phyloP scores from a whole-genome alignment of 495 filamentous ascomycete genomes.

The Trichoderma orchidacearum region DNA sequence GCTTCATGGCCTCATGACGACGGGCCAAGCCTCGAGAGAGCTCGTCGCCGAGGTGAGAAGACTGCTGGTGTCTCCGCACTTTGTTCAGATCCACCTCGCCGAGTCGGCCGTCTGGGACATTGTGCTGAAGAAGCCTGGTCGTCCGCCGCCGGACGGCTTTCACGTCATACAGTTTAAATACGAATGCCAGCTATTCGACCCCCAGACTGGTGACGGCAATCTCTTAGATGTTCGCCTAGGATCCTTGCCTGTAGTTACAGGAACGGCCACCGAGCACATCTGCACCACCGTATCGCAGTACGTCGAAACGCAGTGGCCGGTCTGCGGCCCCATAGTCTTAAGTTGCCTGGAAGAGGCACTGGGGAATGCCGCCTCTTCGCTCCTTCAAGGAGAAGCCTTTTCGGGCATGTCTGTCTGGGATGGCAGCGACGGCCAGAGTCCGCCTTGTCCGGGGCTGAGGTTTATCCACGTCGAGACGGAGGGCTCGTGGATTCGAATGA shows the following conservation, averaged over 20 bases:
- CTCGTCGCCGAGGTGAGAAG: background rate
- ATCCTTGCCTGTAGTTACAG: background rate
- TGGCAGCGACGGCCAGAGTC: background rate
- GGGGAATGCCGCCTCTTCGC: background rate
- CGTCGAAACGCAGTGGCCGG: background rate
- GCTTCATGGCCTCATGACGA: background rate
- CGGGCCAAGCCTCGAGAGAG: background rate
- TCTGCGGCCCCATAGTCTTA: background rate
- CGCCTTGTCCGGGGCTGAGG: background rate
- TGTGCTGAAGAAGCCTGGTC: background rate
- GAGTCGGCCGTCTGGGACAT: slow-evolving; percentile 3
- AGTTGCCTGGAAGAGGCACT: background rate
- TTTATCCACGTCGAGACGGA: background rate
- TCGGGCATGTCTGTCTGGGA: slow-evolving; percentile 1
- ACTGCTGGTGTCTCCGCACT: background rate
- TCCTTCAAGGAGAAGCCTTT: background rate
- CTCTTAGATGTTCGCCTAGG: background rate
- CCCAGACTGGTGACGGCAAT: background rate
- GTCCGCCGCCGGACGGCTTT: background rate
- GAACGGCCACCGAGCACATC: background rate
- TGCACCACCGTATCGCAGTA: background rate
- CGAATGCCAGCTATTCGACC: background rate
- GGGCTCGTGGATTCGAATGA: background rate
- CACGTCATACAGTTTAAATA: slow-evolving; percentile 1
- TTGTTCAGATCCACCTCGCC: slow-evolving; percentile 1